phyloP scores from a whole-genome alignment of 352 stramenopile genomes.

The Pythium chondricola region DNA sequence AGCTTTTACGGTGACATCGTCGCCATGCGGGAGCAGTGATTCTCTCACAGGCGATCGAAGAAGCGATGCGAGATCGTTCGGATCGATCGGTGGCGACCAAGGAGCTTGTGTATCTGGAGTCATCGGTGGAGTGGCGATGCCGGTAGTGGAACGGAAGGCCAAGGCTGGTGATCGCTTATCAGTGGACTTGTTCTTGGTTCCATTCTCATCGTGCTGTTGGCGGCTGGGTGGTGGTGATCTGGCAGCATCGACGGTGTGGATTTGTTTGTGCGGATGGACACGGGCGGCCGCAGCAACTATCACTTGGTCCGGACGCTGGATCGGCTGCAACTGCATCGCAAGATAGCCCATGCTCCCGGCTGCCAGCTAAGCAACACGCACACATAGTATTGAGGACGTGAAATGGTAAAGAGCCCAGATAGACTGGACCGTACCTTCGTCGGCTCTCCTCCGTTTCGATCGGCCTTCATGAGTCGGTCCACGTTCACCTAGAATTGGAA shows the following conservation, averaged over 20 bases:
- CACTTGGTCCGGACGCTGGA: slow-evolving; percentile 36
- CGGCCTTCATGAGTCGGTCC: slow-evolving; percentile 31
- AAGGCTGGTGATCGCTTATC: slow-evolving; percentile 5
- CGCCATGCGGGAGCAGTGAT: background rate
- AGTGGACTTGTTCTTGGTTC: background rate
- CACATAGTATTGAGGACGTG: background rate
- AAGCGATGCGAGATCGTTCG: background rate
- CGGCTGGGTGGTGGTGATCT: no score
- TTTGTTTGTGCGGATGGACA: background rate
- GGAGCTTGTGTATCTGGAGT: background rate
- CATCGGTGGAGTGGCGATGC: background rate
- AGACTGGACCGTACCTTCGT: slow-evolving; percentile 22
- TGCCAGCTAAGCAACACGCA: slow-evolving; percentile 5
- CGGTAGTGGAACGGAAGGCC: no score
- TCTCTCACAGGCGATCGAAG: background rate
- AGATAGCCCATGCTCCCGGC: slow-evolving; percentile 45
- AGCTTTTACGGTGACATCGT: no score
- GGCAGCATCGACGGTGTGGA: no score
- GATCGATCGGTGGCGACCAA: background rate
- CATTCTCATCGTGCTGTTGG: background rate
- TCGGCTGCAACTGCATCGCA: slow-evolving; percentile 29
- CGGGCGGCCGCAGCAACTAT: slow-evolving; percentile 15
- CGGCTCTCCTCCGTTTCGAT: slow-evolving; percentile 16
- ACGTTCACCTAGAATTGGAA: slow-evolving; percentile 31
- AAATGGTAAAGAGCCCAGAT: background rate